These are phyloP conservation scores for Fusarium falciforme DNA, from an alignment of 2,329 filamentous ascomycete species.

Conservation along the genomic window DNA sequence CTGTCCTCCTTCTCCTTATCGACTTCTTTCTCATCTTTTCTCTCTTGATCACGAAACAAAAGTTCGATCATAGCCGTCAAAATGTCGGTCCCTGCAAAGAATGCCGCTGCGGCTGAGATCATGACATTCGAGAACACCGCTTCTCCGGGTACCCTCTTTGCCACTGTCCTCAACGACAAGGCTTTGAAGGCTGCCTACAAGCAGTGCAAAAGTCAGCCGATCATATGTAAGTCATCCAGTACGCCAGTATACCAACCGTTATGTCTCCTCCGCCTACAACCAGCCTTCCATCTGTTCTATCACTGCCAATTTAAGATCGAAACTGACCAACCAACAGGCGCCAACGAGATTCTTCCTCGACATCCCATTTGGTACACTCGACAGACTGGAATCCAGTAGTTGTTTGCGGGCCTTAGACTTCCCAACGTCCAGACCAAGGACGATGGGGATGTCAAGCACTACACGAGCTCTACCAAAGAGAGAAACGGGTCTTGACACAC, in stretches of 20 bases:
- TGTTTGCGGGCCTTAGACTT: conserved; percentile 6
- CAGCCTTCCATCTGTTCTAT: neutral
- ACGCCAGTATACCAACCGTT: neutral
- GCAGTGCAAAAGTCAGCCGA: neutral
- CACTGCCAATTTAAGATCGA: neutral
- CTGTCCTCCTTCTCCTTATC: neutral
- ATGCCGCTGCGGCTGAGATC: neutral
- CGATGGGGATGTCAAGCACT: conserved; percentile 4
- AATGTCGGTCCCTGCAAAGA: neutral
- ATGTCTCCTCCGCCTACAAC: neutral
- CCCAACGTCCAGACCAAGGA: neutral
- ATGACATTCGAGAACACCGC: neutral
- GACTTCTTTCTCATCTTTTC: neutral
- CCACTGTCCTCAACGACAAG: neutral
- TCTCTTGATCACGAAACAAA: neutral
- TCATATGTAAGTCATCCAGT: neutral
- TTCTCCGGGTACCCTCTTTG: neutral
- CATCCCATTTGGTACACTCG: neutral
- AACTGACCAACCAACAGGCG: neutral
- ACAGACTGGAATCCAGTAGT: neutral
- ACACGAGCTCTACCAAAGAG: neutral
- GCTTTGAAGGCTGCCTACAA: neutral
- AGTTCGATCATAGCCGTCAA: neutral
- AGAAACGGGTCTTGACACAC: neutral
- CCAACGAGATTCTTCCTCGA: neutral